phyloP scores from a whole-genome alignment of 208 protist genomes.

The Leishmania tropica region DNA sequence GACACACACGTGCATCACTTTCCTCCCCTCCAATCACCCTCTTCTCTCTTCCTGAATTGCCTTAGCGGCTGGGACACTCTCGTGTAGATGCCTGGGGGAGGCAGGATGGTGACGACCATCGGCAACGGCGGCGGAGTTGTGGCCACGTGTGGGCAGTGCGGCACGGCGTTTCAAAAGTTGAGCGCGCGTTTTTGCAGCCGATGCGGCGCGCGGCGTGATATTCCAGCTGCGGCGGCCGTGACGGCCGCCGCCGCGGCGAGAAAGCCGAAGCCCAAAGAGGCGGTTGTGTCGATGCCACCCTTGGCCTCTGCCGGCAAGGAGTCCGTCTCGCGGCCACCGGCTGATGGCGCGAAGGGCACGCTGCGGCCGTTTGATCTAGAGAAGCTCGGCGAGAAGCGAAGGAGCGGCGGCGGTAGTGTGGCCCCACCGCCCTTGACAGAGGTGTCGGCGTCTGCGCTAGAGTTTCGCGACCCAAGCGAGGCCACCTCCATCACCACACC shows the following conservation, averaged over 20 bases:
- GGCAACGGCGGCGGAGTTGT: neutral
- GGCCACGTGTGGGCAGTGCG: constrained; percentile 57
- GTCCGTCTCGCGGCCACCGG: neutral
- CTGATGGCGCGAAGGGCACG: constrained; percentile 2
- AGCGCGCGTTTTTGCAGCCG: constrained; percentile 87
- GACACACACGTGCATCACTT: neutral
- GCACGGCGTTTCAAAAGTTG: constrained; percentile 60
- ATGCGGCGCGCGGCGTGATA: constrained; percentile 53
- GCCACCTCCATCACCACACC: constrained; percentile 23
- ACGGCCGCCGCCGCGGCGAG: neutral
- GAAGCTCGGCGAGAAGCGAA: constrained; percentile 4
- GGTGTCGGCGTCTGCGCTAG: neutral
- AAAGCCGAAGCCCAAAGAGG: neutral
- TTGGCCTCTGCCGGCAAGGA: neutral
- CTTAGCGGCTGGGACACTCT: neutral
- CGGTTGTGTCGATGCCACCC: constrained; percentile 3
- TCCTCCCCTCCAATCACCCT: neutral
- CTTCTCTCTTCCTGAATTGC: constrained; percentile 3
- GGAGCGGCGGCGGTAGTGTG: neutral
- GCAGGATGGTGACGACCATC: constrained; percentile 3
- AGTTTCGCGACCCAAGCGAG: constrained; percentile 23
- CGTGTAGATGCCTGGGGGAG: constrained; percentile 13
- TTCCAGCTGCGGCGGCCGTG: too few relatives aligned
- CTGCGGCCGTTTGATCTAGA: constrained; percentile 26
- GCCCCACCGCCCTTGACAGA: constrained; percentile 1